phyloP scores from a whole-genome alignment of 208 protist species.

The Crithidia fasciculata region DNA sequence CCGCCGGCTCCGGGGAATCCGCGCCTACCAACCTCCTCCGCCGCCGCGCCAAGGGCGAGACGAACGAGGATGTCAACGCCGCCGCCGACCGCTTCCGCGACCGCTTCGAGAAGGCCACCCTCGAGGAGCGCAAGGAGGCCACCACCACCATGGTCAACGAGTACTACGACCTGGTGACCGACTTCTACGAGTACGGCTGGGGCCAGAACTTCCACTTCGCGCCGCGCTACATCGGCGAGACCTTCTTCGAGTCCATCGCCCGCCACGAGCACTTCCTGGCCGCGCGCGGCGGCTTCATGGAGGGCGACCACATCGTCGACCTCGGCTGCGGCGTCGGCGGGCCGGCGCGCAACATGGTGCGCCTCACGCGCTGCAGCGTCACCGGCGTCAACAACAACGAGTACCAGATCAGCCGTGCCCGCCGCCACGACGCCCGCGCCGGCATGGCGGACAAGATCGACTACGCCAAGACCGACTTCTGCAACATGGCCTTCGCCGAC shows the following conservation, averaged over 20 bases:
- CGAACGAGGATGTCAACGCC: conserved; percentile 61
- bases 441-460: conserved; percentile 79
- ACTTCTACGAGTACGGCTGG: conserved; percentile 98
- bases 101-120: conserved; percentile 76
- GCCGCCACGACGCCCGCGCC: conserved; percentile 65
- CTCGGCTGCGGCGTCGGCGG: conserved; percentile 97
- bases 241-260: conserved; percentile 90
- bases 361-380: conserved; percentile 94
- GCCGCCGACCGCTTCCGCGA: conserved; percentile 82
- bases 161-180: conserved; percentile 97
- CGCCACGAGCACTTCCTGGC: conserved; percentile 97
- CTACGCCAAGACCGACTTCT: conserved; percentile 95
- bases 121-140: conserved; percentile 73
- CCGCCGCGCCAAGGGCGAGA: conserved; percentile 48
- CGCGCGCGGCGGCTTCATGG: conserved; percentile 80
- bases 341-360: conserved; percentile 94
- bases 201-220: conserved; percentile 97
- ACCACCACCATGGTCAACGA: conserved; percentile 92
- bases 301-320: conserved; percentile 88
- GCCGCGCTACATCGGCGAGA: conserved; percentile 80
- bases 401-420: conserved; percentile 94
- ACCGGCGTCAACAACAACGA: conserved; percentile 98
- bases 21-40: conserved; percentile 64
- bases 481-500: conserved; percentile 89
- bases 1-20: conserved; percentile 54